Base-by-base conservation (phyloP, 1,139 yeast genomes). In the Williopsis jadinii region DNA sequence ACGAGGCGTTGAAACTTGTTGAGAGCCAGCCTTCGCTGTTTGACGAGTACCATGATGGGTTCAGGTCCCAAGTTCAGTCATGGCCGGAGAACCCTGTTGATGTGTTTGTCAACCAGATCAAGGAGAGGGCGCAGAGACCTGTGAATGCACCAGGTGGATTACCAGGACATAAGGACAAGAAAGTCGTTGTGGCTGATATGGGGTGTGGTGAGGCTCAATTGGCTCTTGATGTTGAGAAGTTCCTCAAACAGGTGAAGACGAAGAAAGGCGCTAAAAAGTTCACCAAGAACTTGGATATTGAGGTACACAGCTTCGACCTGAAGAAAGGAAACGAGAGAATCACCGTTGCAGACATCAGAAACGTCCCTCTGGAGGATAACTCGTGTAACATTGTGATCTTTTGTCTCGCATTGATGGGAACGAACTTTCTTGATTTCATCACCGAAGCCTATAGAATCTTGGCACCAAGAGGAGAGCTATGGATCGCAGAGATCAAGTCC, bases 1-100 rank as follows among this genome's bases (percentile, higher is more conserved):
- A 75, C 11, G 77, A 77, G 28, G 98, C 98, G 0, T 66, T 87
- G 32, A 68, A 72, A 35, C 66, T 94, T 50, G 78, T 94, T 40
- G 66, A 75, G 46, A 78, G 82, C 19, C 95, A 90, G 52, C 99
- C 99, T 0, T 77, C 80, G 27, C 69, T 94, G 50, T 92, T 90
- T 61, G 95, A 87, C 50, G 97, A 90, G 57, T 92, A 92, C 56
- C 99, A 92, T 59, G 83, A 79, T 48, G 99, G 99, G 0, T 92
- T 94, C 70, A 73, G 95, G 53, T 82, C 88, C 6, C 99, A 92
- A 62, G 97, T 92, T 15, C 87, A 84, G 58, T 73, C 88, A 30
- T 92, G 99, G 99, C 98, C 99, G 1, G 95, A 90, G 62, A 92
- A 92, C 58, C 99, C 99, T 0, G 95, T 94, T 12, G 83, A 88